Evolutionary conservation across 2,329 filamentous ascomycete species (phyloP), one percentile per base, ranked within the genome.

Genomic region (Calonectria pseudoreteaudii): DNA sequence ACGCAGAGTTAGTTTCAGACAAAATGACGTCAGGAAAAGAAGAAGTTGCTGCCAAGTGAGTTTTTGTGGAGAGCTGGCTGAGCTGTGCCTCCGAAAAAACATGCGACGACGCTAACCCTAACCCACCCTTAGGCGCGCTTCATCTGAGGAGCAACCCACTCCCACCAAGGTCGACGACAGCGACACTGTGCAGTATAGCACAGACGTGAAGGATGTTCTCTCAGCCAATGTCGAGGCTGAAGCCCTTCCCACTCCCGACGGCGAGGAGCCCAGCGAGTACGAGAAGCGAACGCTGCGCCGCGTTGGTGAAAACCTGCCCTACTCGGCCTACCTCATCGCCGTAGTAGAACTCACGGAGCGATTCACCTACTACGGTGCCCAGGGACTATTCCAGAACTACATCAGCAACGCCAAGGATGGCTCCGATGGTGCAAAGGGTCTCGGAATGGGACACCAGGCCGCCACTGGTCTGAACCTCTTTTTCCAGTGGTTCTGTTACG

Each of bases 311-410:
- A 88, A 87, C 74, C 83, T 91, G 64, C 90, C 90, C 16, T 75
- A 87, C 41, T 89, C 89, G 0, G 89, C 89, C 67, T 91, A 88
- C 84, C 84, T 91, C 67, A 89, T 91, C 38, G 90, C 89, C 36
- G 76, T 90, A 20, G 88, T 91, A 58, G 90, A 91, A 78, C 82
- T 91, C 50, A 85, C 83, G 2, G 90, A 92, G 81, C 88, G 90
- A 68, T 91, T 92, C 84, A 88, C 90, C 71, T 91, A 88, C 85
- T 91, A 90, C 30, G 65, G 72, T 62, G 75, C 88, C 71, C 86
- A 86, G 64, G 89, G 89, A 70, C 80, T 89, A 47, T 90, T 90
- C 81, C 89, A 90, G 76, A 91, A 91, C 81, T 91, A 91, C 80
- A 85, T 90, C 76, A 83, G 72, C 75, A 79, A 85, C 72, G 76